Conservation (phyloP, 768 basidiomycete genomes). For the Astraeus odoratus region DNA sequence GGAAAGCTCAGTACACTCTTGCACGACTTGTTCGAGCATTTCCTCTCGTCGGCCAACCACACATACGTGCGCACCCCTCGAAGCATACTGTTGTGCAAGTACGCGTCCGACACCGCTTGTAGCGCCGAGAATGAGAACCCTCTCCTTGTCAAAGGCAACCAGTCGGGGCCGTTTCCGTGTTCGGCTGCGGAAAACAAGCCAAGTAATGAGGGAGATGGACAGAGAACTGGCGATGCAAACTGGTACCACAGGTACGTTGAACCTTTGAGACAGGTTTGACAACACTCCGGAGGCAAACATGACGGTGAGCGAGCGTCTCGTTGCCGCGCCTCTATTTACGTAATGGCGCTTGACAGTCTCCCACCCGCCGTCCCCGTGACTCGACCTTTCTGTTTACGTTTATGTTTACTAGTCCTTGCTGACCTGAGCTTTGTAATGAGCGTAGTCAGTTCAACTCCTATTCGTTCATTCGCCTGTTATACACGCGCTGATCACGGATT, state of each 20-base stretch:
- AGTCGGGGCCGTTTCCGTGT: slow-evolving; percentile 26
- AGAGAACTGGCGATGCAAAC: slow-evolving; percentile 7
- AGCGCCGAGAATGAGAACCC: slow-evolving; percentile 77
- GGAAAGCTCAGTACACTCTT: slow-evolving; percentile 44
- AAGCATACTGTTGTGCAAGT: slow-evolving; percentile 64
- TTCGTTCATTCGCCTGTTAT: too few species aligned
- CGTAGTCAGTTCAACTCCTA: too few species aligned
- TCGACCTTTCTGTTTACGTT: too few species aligned
- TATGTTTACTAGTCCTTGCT: too few species aligned
- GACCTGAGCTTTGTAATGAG: too few species aligned
- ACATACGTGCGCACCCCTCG: slow-evolving; percentile 69
- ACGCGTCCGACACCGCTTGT: slow-evolving; percentile 76
- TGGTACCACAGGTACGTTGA: neutral
- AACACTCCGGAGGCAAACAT: neutral
- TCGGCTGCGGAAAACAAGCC: slow-evolving; percentile 14
- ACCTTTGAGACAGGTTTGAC: neutral
- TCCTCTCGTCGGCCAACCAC: slow-evolving; percentile 60
- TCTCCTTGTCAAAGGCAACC: slow-evolving; percentile 45
- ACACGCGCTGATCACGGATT: too few species aligned
- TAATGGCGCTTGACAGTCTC: too few species aligned
- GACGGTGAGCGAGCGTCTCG: neutral
- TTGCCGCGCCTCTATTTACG: too few species aligned
- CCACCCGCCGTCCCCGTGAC: too few species aligned
- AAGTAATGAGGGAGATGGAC: slow-evolving; percentile 8
- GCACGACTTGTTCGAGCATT: slow-evolving; percentile 49